Base-by-base conservation (phyloP, 768 basidiomycete genomes). In the Kwoniella europaea region DNA sequence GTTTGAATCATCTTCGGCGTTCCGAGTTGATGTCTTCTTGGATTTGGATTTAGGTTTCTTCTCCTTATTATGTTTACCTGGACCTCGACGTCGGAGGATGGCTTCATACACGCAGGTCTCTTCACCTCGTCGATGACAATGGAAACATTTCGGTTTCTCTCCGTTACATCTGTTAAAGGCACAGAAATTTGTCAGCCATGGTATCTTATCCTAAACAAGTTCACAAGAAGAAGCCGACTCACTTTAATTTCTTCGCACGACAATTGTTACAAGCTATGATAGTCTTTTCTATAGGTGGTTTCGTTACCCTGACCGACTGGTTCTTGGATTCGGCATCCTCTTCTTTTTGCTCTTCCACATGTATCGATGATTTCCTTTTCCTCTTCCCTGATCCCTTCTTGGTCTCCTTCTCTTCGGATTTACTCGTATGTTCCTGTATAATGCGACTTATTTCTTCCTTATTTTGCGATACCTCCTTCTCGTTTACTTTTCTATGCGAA, bases 21-120 rank as follows among this genome's bases (percentile, higher is more conserved):
- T 20, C 16, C 13, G 27, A 16, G 63, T 27, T 24, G 41, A 53
- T 46, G 58, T 55, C 22, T 54, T 27, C 43, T 69, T 50, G 20
- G 62, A 42, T 13, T 16, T 22, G 2, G 29, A 29, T 46, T 57
- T 62, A 15, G 52, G 15, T 12, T 63, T 44, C 41, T 69, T 71
- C 61, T 75, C 67, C 61, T 81, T 82, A 54, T 76, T 81, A 60
- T 82, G 80, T 73, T 78, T 82, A 18, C 84, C 84, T 16, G 82
- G 82, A 16, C 84, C 84, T 43, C 84, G 69, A 6, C 84, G 78
- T 18, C 80, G 71, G 50, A 84, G 71, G 10, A 76, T 67, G 1
- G 73, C 66, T 68, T 84, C 82, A 72, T 83, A 83, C 3, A 73
- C 73, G 60, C 84, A 84, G 10, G 20, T n/a, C 13, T 71, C 70